These are phyloP conservation scores for Eimeria brunetti DNA, from an alignment of 169 alveolate genomes.

Conservation along the genomic window DNA sequence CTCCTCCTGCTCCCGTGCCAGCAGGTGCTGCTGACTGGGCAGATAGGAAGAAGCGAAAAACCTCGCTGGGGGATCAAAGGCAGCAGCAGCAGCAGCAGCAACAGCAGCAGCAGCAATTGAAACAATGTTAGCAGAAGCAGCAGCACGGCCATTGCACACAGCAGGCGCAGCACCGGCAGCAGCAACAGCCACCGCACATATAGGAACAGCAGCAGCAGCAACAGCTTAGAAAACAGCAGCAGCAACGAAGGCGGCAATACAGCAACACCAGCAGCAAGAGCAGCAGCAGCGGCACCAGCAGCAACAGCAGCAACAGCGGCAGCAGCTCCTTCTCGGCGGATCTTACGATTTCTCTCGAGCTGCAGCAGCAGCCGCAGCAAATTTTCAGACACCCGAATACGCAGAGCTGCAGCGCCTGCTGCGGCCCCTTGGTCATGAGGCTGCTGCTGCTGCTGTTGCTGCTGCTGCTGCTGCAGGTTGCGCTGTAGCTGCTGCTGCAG, in stretches of 20 bases:
- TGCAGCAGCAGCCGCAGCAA: constrained; percentile 51
- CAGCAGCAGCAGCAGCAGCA: no score
- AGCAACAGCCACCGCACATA: background rate
- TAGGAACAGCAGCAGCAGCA: background rate
- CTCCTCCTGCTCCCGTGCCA: constrained; percentile 20
- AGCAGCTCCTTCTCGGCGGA: background rate
- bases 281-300: background rate
- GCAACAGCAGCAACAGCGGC: background rate
- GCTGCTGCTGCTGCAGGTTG: background rate
- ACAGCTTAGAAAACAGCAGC: background rate
- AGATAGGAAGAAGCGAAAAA: constrained; percentile 20
- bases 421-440: background rate
- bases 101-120: background rate
- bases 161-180: background rate
- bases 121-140: background rate
- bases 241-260: background rate
- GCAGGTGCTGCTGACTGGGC: constrained; percentile 25
- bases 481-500: constrained; percentile 3
- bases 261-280: background rate
- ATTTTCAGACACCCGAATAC: background rate
- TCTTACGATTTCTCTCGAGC: constrained; percentile 4
- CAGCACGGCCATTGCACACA: background rate
- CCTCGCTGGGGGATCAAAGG: background rate
- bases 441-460: constrained; percentile 24
- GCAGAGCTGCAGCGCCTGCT: constrained; percentile 2